Percentiles rank a stretch among this genome's conserved stretches.
phyloP scores from a whole-genome alignment of 1,284 basidiomycete genomes.

The Sanguinoderma infundibulare region DNA sequence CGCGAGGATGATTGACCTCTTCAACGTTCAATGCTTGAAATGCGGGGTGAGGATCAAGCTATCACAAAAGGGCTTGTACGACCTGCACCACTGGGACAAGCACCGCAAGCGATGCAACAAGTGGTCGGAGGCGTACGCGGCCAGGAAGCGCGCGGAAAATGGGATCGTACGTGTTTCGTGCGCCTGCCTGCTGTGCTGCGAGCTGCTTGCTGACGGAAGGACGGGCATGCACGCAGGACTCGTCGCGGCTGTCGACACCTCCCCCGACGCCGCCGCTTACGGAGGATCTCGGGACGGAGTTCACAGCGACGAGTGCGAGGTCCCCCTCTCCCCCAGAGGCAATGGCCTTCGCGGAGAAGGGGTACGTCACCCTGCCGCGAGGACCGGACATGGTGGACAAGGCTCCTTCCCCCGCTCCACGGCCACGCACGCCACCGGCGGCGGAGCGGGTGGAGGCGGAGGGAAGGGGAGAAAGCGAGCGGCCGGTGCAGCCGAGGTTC shows the following conservation, averaged over 20 bases:
- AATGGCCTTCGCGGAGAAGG: not conserved
- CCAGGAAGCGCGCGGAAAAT: conserved; percentile 25
- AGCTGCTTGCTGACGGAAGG: not conserved
- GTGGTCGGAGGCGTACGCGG: conserved; percentile 28
- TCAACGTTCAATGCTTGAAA: conserved; percentile 57
- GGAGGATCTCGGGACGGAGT: conserved; percentile 4
- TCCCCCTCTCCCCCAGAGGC: conserved; percentile 1
- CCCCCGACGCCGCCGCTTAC: conserved; percentile 4
- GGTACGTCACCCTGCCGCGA: not conserved
- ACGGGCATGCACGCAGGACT: not conserved
- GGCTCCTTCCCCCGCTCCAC: not conserved
- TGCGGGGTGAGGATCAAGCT: conserved; percentile 66
- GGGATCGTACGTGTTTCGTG: conserved; percentile 13
- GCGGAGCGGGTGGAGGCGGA: not conserved
- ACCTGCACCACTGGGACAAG: conserved; percentile 69
- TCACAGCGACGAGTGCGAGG: conserved; percentile 6
- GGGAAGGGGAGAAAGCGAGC: not conserved
- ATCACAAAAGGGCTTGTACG: conserved; percentile 67
- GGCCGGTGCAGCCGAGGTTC: not conserved
- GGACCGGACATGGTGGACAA: not conserved
- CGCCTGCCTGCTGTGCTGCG: not conserved
- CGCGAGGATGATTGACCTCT: conserved; percentile 54
- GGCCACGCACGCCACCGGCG: not conserved
- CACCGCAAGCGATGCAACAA: conserved; percentile 62
- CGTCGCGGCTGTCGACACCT: conserved; percentile 6